Conservation (phyloP, 192 early-diverging fungal genomes). For the Mortierella hygrophila region DNA sequence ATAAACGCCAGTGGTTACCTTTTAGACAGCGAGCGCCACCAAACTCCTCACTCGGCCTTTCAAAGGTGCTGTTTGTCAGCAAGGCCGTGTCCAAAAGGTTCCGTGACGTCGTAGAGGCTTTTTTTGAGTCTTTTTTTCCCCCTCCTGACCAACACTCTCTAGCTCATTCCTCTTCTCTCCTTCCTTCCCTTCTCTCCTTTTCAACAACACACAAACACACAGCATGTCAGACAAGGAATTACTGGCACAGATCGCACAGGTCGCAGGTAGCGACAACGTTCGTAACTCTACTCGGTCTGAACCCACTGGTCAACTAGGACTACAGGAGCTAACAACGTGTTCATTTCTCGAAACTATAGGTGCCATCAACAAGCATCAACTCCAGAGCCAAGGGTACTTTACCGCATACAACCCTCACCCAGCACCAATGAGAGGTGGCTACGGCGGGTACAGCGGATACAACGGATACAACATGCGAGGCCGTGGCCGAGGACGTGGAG, state of each 20-base stretch:
- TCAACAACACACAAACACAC: neutral
- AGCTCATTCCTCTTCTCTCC: neutral
- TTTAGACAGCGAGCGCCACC: constrained; percentile 22
- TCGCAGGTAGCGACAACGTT: constrained; percentile 25
- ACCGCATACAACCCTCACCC: neutral
- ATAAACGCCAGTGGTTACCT: neutral
- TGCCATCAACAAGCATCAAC: constrained; percentile 48
- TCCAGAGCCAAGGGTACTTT: neutral
- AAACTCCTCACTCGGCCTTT: constrained; percentile 8
- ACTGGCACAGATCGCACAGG: constrained; percentile 46
- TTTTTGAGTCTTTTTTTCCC: neutral
- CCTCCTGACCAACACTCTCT: neutral
- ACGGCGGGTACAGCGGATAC: constrained; percentile 13
- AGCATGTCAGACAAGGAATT: constrained; percentile 52
- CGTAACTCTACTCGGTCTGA: no score
- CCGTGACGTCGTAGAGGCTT: no score
- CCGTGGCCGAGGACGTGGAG: constrained; percentile 24
- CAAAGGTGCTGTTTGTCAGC: neutral
- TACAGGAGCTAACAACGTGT: neutral
- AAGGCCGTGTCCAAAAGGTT: neutral
- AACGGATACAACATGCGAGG: constrained; percentile 31
- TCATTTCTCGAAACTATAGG: constrained; percentile 9
- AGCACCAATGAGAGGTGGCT: constrained; percentile 8
- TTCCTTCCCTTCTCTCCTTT: neutral
- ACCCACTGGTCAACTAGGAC: no score